Evolutionary conservation across 768 basidiomycete species (phyloP), one percentile per base, ranked within the genome.

Genomic region (Calocybe cyanea): DNA sequence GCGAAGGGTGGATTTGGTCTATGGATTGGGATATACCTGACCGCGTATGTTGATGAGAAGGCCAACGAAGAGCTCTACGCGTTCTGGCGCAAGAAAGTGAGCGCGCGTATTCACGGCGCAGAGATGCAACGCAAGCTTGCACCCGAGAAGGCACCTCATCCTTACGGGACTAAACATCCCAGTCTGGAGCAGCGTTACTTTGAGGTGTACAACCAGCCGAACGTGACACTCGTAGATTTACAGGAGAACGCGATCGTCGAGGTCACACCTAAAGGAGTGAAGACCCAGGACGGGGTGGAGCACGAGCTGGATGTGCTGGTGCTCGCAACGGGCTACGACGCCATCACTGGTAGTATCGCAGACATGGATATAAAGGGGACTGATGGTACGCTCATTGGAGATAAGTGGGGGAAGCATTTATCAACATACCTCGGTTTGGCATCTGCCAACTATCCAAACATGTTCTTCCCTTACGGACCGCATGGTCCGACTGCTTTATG

Each of bases 391-490:
- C 15, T 33, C 14, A 43, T 59, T 23, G 19, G 41, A 8, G 58
- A 61, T 14, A 59, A 52, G 35, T 61, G 60, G 60, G 31, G 24
- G 10, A 49, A 47, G 21, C 52, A 51, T 2, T 34, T 58, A 6
- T 46, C 50, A 3, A 61, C 57, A 7, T 49, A 59, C 37, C 44
- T 61, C 7, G 60, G 60, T n/a, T 20, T 59, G 50, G 44, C 48
- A 10, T 45, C 38, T 6, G 37, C 52, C 14, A 43, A 50, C 30
- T 61, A 49, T 34, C 60, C 58, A 2, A 61, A 61, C 34, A 55
- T 61, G 55, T 61, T 59, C 43, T 58, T 51, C 39, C 40, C 48
- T 13, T 58, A 56, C 40, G 60, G 58, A 5, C 56, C 58, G 18
- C 60, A 61, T 10, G 57, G 48, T 13, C 58, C 60, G 1, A 58